Evolutionary conservation across 257 asterid species (phyloP).

Genomic region (Lycium ferocissimum): DNA sequence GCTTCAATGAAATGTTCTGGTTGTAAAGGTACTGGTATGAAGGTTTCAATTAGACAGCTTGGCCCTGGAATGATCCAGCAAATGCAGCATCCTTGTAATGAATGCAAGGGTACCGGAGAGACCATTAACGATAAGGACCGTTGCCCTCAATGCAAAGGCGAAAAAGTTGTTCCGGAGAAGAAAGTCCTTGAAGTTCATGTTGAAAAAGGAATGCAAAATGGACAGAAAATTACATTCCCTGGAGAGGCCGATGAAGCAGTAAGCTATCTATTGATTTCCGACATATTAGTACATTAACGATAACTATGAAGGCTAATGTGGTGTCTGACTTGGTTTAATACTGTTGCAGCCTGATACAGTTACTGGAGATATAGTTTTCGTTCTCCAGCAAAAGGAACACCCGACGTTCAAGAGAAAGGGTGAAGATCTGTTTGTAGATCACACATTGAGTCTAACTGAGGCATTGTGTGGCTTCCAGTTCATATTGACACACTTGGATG

Average conservation of each 20-base stretch:
- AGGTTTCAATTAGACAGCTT: slow-evolving; percentile 66
- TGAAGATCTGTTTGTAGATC: slow-evolving; percentile 72
- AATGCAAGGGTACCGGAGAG: slow-evolving; percentile 78
- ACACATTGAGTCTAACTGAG: slow-evolving; percentile 60
- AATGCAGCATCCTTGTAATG: slow-evolving; percentile 78
- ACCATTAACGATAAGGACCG: slow-evolving; percentile 64
- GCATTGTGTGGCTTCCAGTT: slow-evolving; percentile 78
- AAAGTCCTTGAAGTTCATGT: slow-evolving; percentile 72
- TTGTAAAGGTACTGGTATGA: slow-evolving; percentile 77
- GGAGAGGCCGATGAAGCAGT: slow-evolving; percentile 88
- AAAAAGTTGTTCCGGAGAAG: slow-evolving; percentile 68
- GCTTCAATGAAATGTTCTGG: slow-evolving; percentile 67
- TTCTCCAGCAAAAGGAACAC: slow-evolving; percentile 75
- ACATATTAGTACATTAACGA: neutral
- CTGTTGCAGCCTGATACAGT: slow-evolving; percentile 64
- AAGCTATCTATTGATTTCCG: slow-evolving; percentile 3
- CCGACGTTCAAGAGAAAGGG: slow-evolving; percentile 72
- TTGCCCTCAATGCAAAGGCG: slow-evolving; percentile 74
- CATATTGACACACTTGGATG: slow-evolving; percentile 61
- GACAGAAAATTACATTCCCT: slow-evolving; percentile 74
- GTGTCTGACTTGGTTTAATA: neutral
- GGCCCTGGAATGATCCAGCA: slow-evolving; percentile 79
- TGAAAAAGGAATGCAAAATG: slow-evolving; percentile 78
- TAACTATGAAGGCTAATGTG: neutral
- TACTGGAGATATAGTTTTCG: slow-evolving; percentile 72